Base-by-base conservation (phyloP, 2,329 filamentous ascomycete genomes). In the Colletotrichum lupini region DNA sequence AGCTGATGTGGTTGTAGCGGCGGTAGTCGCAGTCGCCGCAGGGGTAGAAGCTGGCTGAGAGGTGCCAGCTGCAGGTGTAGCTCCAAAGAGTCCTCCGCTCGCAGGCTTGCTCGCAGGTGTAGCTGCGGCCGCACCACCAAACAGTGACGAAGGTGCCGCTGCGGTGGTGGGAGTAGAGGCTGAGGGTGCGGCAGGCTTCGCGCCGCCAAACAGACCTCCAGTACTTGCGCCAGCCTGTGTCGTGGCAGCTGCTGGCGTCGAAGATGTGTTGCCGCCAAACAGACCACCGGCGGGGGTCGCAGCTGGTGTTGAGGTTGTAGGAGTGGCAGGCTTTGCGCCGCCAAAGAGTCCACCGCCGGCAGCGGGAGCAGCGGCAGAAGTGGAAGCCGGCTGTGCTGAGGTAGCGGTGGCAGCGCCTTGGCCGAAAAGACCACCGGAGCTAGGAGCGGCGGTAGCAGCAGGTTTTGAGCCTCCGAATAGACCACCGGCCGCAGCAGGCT, bases 211-310 rank as follows among this genome's bases (percentile, higher is more conserved):
- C 56, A 82, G 67, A n/a, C 77, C 76, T 56, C 77, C 76, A 60
- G 76, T 68, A 32, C 77, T 66, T 70, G 77, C 67, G 78, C 80
- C 42, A 77, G 69, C 67, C 19, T 78, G 70, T 19, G 77, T 70
- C 11, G 79, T 66, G 4, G 81, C 72, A 28, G 83, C 78, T 26
- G 78, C 78, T n/a, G 83, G 75, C 26, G 83, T 73, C 14, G 82
- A 78, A 16, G 83, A 79, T 37, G 82, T 80, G 77, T 85, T 86
- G n/a, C 81, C 82, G 22, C 81, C 82, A 64, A 89, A 88, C 16
- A 87, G 74, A 49, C 74, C 74, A 24, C 72, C 28, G 59, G 74
- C 35, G 68, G 78, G 77, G 24, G 72, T 61, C 28, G 77, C 53
- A n/a, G 74, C 67, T 8, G 78, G 67, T 14, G 77, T 71, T 16